Conservation (phyloP, 2,329 filamentous ascomycete species). For the Apiospora koreana region DNA sequence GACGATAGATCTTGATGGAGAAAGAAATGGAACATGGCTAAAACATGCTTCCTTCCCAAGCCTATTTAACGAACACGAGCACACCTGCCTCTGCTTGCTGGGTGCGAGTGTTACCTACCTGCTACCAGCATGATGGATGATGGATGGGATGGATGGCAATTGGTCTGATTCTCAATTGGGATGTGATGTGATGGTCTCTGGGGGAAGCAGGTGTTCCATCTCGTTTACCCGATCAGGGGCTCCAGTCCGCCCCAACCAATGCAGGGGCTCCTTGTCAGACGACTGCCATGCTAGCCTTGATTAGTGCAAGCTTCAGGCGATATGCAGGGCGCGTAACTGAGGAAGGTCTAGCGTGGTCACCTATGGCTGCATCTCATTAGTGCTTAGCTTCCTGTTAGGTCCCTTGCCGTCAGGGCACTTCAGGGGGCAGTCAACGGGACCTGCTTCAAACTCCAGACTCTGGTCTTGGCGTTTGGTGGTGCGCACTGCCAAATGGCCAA, state of each 20-base stretch:
- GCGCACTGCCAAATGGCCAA: neutral
- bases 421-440: neutral
- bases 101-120: neutral
- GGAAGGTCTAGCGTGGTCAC: neutral
- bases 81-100: neutral
- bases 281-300: neutral
- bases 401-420: neutral
- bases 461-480: neutral
- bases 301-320: neutral
- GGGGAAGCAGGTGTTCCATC: neutral
- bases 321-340: neutral
- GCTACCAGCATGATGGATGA: neutral
- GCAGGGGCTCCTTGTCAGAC: neutral
- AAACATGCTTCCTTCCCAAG: neutral
- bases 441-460: neutral
- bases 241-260: neutral
- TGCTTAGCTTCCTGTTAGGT: neutral
- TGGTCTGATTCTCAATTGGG: neutral
- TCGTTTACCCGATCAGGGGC: neutral
- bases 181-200: neutral
- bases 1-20: neutral
- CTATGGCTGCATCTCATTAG: neutral
- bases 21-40: conserved; percentile 3
- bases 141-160: neutral
- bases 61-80: conserved; percentile 4